Evolutionary conservation across 2,329 filamentous ascomycete genomes (phyloP).

Genomic region (Orbilia brochopaga): DNA sequence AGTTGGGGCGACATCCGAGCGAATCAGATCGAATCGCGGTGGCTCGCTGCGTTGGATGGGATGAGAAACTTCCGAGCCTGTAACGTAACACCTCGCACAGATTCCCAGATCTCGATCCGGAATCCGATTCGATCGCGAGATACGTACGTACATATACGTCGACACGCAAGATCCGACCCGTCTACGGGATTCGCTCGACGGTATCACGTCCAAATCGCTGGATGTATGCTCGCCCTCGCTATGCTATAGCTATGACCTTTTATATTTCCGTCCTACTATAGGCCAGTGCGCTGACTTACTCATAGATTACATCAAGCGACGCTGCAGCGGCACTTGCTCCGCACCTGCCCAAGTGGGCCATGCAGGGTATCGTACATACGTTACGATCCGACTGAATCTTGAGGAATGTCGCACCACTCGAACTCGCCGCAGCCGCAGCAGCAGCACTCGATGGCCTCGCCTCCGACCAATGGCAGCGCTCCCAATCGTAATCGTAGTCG

Average conservation of each 20-base stretch:
- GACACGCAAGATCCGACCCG: neutral
- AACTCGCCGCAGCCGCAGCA: slow-evolving; percentile 13
- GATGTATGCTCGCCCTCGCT: too few species aligned
- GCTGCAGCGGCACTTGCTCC: neutral
- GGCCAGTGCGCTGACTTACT: neutral
- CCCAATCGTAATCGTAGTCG: slow-evolving; percentile 46
- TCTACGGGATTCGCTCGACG: too few species aligned
- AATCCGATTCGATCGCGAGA: slow-evolving; percentile 1
- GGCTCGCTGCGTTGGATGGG: too few species aligned
- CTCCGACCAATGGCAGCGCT: slow-evolving; percentile 36
- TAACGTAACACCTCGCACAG: slow-evolving; percentile 10
- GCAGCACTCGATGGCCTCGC: slow-evolving; percentile 18
- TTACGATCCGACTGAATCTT: slow-evolving; percentile 13
- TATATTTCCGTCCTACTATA: too few species aligned
- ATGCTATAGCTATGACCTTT: too few species aligned
- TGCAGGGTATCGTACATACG: slow-evolving; percentile 1
- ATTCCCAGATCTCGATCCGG: neutral
- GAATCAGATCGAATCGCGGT: slow-evolving; percentile 2
- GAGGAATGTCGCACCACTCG: slow-evolving; percentile 36
- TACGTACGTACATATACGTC: neutral
- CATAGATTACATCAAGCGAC: neutral
- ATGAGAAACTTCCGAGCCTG: slow-evolving; percentile 10
- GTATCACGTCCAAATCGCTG: too few species aligned
- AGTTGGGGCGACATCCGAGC: slow-evolving; percentile 10
- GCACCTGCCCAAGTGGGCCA: slow-evolving; percentile 5